phyloP scores from a whole-genome alignment of 2,329 filamentous ascomycete species.

The Coleophoma cylindrospora region DNA sequence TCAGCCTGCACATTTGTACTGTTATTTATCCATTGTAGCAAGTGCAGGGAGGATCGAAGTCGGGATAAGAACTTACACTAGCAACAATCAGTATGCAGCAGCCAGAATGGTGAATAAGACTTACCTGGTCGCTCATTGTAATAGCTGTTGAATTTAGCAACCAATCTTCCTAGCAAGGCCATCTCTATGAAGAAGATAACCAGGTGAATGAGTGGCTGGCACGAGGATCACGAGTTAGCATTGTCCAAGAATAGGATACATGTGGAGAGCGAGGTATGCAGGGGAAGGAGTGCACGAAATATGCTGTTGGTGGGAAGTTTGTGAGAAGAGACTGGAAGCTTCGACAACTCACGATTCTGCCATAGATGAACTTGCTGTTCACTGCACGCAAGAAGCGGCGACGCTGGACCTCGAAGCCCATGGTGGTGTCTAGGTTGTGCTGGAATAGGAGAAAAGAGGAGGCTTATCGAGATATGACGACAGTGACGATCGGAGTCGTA shows the following conservation, averaged over 20 bases:
- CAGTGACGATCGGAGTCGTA: not conserved
- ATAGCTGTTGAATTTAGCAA: constrained; percentile 86
- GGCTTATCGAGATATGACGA: constrained; percentile 3
- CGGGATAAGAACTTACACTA: too few relatives aligned
- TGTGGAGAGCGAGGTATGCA: constrained; percentile 1
- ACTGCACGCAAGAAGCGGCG: constrained; percentile 60
- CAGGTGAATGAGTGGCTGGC: constrained; percentile 79
- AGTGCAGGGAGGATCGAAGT: too few relatives aligned
- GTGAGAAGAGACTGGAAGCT: not conserved
- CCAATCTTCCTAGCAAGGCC: constrained; percentile 75
- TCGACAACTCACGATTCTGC: constrained; percentile 59
- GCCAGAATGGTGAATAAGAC: constrained; percentile 17
- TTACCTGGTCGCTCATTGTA: constrained; percentile 84
- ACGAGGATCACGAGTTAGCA: constrained; percentile 17
- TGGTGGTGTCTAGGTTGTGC: constrained; percentile 24
- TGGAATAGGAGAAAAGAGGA: constrained; percentile 1
- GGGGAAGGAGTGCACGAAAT: constrained; percentile 1
- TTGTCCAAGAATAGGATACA: not conserved
- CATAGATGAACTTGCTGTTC: constrained; percentile 70
- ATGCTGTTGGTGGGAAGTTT: not conserved
- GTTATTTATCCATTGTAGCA: too few relatives aligned
- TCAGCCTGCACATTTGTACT: constrained; percentile 43
- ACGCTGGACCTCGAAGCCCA: constrained; percentile 54
- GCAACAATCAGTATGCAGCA: too few relatives aligned
- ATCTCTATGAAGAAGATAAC: constrained; percentile 86